These are phyloP conservation scores for Entrophospora sp. DNA, from an alignment of 192 early-diverging fungal species.

Conservation along the genomic window DNA sequence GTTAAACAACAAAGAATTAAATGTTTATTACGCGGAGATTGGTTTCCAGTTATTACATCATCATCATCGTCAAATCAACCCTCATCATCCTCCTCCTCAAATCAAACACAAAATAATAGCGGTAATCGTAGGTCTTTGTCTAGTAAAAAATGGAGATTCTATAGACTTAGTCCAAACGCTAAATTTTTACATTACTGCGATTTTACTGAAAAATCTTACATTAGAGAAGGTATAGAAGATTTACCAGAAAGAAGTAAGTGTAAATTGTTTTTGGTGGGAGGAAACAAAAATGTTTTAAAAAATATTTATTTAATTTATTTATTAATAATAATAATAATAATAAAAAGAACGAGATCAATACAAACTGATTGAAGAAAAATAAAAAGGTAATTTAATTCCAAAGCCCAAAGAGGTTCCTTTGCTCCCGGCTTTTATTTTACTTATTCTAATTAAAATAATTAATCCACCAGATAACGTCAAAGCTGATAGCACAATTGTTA, in stretches of 20 bases:
- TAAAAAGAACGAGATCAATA: too few relatives aligned
- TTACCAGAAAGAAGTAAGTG: slow-evolving; percentile 47
- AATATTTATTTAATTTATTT: too few relatives aligned
- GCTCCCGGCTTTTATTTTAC: too few relatives aligned
- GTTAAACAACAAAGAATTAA: slow-evolving; percentile 60
- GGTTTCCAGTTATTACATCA: slow-evolving; percentile 44
- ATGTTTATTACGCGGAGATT: slow-evolving; percentile 53
- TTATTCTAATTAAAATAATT: too few relatives aligned
- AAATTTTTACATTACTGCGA: slow-evolving; percentile 61
- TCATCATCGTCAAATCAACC: neutral
- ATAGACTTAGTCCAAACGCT: slow-evolving; percentile 46
- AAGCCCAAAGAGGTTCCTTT: too few relatives aligned
- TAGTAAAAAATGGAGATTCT: slow-evolving; percentile 46
- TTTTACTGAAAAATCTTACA: slow-evolving; percentile 36
- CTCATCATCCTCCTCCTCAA: too few relatives aligned
- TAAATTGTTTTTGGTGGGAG: neutral
- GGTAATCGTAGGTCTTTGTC: neutral
- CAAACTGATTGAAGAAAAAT: too few relatives aligned
- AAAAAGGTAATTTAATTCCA: too few relatives aligned
- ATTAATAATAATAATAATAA: too few relatives aligned
- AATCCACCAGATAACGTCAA: too few relatives aligned
- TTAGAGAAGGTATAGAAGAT: slow-evolving; percentile 29
- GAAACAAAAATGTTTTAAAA: too few relatives aligned
- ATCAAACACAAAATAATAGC: neutral
- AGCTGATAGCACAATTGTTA: too few relatives aligned